These are phyloP conservation scores for Fusarium sp. DNA, from an alignment of 2,329 filamentous ascomycete species.

Conservation along the genomic window DNA sequence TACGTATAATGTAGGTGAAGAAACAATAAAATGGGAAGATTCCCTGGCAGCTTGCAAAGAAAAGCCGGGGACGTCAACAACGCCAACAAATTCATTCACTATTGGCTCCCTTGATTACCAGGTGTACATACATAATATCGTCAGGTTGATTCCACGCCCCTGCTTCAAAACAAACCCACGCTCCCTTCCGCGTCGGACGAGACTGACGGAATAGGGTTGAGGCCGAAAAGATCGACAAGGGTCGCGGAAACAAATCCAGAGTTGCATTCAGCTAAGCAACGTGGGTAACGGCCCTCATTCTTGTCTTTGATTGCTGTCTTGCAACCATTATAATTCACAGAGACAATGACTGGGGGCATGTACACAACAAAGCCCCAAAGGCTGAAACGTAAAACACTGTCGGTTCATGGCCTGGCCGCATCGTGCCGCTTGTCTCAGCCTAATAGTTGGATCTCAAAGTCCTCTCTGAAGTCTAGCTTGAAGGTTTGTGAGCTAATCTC, in stretches of 20 bases:
- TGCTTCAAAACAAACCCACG: constrained; percentile 24
- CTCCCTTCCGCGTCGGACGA: constrained; percentile 40
- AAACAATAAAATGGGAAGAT: constrained; percentile 22
- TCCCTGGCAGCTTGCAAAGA: constrained; percentile 12
- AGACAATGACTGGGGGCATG: constrained; percentile 14
- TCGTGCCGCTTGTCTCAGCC: constrained; percentile 41
- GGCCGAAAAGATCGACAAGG: constrained; percentile 34
- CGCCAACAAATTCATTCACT: constrained; percentile 17
- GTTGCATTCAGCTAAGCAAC: constrained; percentile 30
- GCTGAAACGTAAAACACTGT: constrained; percentile 35
- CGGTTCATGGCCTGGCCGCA: constrained; percentile 37
- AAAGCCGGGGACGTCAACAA: constrained; percentile 34
- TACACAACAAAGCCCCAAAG: constrained; percentile 13
- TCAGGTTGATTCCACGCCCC: constrained; percentile 37
- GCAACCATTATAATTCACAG: constrained; percentile 20
- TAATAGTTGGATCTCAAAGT: constrained; percentile 37
- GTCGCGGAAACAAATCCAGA: constrained; percentile 40
- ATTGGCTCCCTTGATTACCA: constrained; percentile 33
- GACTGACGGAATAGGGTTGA: constrained; percentile 38
- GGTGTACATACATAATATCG: constrained; percentile 9
- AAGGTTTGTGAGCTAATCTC: constrained; percentile 32
- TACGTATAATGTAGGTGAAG: neutral
- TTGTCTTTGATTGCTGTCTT: constrained; percentile 31
- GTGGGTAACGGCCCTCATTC: constrained; percentile 25
- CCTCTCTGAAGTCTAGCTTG: constrained; percentile 35